phyloP scores from a whole-genome alignment of 768 basidiomycete genomes.

The Naganishia randhawae region DNA sequence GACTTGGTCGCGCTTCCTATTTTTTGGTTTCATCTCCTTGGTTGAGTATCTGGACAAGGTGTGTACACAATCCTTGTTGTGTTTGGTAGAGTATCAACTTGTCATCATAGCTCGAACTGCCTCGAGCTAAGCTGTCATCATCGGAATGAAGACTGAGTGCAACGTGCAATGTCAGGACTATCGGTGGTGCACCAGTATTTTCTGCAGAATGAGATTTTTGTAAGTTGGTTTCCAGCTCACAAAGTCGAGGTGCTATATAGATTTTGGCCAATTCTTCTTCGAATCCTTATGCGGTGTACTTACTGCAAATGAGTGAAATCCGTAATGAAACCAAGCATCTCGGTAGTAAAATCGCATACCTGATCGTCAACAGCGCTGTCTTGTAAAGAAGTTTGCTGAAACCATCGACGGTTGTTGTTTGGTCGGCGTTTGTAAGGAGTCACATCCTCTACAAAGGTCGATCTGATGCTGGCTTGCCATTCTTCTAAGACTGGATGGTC shows the following conservation, averaged over 20 bases:
- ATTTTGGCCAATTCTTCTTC: constrained; percentile 23
- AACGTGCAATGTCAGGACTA: constrained; percentile 27
- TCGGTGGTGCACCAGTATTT: constrained; percentile 8
- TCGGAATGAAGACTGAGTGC: constrained; percentile 26
- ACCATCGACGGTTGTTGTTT: constrained; percentile 31
- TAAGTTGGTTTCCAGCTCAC: neutral
- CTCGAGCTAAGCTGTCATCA: constrained; percentile 26
- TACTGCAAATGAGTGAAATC: constrained; percentile 4
- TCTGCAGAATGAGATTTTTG: no score
- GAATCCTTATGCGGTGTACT: constrained; percentile 1
- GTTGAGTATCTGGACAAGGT: constrained; percentile 20
- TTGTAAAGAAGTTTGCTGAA: constrained; percentile 9
- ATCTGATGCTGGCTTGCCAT: constrained; percentile 13
- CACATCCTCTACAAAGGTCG: neutral
- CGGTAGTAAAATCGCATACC: neutral
- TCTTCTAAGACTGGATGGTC: constrained; percentile 24
- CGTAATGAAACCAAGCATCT: neutral
- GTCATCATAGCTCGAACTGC: neutral
- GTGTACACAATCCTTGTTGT: neutral
- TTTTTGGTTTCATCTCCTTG: constrained; percentile 24
- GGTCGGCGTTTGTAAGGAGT: constrained; percentile 30
- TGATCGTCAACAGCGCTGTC: neutral
- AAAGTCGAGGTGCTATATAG: neutral
- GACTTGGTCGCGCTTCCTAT: constrained; percentile 22
- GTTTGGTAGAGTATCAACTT: neutral